phyloP scores from a whole-genome alignment of 2,329 filamentous ascomycete genomes.

The Aspergillus sergii region DNA sequence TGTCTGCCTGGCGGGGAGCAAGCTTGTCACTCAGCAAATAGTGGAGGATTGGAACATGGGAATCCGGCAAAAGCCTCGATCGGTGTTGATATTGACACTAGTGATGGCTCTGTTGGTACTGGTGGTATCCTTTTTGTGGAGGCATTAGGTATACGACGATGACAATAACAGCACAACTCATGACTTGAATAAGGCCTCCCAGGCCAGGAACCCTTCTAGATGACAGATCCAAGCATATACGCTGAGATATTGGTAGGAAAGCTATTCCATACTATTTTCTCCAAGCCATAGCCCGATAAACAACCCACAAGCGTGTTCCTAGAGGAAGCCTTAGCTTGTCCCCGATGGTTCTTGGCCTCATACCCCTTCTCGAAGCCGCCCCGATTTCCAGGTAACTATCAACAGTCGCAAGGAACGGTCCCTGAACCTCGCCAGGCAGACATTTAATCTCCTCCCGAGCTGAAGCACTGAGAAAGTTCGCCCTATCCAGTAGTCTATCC shows the following conservation, averaged over 20 bases:
- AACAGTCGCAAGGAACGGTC: conserved; percentile 68
- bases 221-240: background rate
- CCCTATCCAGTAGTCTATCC: conserved; percentile 58
- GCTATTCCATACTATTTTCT: background rate
- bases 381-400: conserved; percentile 79
- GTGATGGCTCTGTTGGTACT: background rate
- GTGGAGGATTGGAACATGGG: background rate
- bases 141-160: background rate
- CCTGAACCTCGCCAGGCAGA: conserved; percentile 62
- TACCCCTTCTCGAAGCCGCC: background rate
- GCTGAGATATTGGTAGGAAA: background rate
- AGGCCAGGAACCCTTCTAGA: background rate
- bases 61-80: background rate
- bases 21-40: conserved; percentile 14
- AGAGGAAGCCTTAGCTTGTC: background rate
- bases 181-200: background rate
- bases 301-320: background rate
- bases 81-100: background rate
- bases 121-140: background rate
- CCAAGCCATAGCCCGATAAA: background rate
- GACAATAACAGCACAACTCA: background rate
- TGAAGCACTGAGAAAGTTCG: conserved; percentile 62
- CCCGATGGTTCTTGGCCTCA: background rate
- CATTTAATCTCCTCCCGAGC: conserved; percentile 61
- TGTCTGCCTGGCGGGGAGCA: conserved; percentile 45